These are phyloP conservation scores for Rhexocercosporidium sp. DNA, from an alignment of 2,329 filamentous ascomycete genomes.

Conservation along the genomic window DNA sequence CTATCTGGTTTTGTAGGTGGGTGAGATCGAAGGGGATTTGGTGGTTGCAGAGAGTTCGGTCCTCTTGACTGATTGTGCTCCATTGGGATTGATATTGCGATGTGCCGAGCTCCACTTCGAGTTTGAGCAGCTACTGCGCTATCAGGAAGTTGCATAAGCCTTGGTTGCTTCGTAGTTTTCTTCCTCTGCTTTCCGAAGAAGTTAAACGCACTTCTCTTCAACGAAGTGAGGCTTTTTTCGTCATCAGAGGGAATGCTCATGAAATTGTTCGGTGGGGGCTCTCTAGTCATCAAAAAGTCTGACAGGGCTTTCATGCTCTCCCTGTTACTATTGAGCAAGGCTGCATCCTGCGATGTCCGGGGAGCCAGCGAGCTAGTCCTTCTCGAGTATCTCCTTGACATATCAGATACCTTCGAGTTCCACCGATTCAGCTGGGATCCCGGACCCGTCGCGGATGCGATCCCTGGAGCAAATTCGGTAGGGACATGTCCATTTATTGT, in stretches of 20 bases:
- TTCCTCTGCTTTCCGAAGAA: constrained; percentile 43
- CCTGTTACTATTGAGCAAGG: constrained; percentile 23
- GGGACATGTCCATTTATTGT: constrained; percentile 12
- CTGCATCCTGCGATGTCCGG: constrained; percentile 7
- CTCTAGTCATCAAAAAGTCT: constrained; percentile 55
- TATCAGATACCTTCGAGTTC: constrained; percentile 23
- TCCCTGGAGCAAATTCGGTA: not conserved
- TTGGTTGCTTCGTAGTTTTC: constrained; percentile 43
- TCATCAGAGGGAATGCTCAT: constrained; percentile 50
- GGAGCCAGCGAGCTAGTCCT: constrained; percentile 1
- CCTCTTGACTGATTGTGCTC: constrained; percentile 52
- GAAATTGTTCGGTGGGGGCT: constrained; percentile 55
- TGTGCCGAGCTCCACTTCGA: constrained; percentile 58
- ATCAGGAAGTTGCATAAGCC: constrained; percentile 54
- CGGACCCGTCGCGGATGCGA: constrained; percentile 12
- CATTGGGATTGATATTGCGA: constrained; percentile 64
- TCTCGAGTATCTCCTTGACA: constrained; percentile 9
- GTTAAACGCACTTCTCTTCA: constrained; percentile 50
- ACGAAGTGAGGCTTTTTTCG: constrained; percentile 37
- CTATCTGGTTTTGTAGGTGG: constrained; percentile 2
- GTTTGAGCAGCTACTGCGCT: constrained; percentile 60
- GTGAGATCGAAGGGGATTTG: constrained; percentile 6
- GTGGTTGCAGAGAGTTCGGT: constrained; percentile 9
- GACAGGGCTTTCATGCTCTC: constrained; percentile 45
- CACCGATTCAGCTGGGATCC: constrained; percentile 14